Conservation (phyloP, 2,329 filamentous ascomycete species). For the Claviceps arundinis region DNA sequence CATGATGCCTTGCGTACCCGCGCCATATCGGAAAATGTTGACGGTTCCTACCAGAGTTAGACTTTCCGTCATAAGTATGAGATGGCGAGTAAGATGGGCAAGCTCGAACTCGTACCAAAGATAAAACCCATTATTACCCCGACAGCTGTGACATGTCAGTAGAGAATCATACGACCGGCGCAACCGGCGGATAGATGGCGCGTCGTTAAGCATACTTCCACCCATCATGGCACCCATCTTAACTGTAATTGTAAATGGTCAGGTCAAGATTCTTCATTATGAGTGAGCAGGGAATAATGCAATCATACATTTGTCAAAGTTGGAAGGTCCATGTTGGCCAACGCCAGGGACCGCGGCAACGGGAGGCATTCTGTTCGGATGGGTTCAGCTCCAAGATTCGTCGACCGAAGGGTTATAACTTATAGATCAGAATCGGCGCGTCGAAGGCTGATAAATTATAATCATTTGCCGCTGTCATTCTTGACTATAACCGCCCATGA, state of each 20-base stretch:
- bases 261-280: not conserved
- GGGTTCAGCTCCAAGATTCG: not conserved
- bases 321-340: constrained; percentile 35
- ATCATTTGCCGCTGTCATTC: not conserved
- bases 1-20: constrained; percentile 86
- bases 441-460: too few species aligned
- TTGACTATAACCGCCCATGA: constrained; percentile 6
- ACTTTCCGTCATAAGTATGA: not conserved
- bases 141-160: constrained; percentile 52
- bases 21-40: constrained; percentile 90
- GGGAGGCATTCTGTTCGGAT: constrained; percentile 22
- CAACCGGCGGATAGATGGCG: not conserved
- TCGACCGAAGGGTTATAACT: not conserved
- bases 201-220: constrained; percentile 57
- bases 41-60: constrained; percentile 53
- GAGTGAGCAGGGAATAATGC: not conserved
- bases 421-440: not conserved
- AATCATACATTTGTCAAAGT: constrained; percentile 39
- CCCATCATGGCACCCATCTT: constrained; percentile 99
- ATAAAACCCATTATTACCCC: constrained; percentile 96
- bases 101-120: constrained; percentile 52
- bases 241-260: constrained; percentile 28
- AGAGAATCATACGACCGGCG: not conserved
- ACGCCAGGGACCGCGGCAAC: constrained; percentile 24
- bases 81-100: not conserved